A percentile compares a stretch with the other conserved stretches of the same genome.
Evolutionary conservation across 1,284 basidiomycete species (phyloP).

Genomic region (Trichosporon coremiiforme): DNA sequence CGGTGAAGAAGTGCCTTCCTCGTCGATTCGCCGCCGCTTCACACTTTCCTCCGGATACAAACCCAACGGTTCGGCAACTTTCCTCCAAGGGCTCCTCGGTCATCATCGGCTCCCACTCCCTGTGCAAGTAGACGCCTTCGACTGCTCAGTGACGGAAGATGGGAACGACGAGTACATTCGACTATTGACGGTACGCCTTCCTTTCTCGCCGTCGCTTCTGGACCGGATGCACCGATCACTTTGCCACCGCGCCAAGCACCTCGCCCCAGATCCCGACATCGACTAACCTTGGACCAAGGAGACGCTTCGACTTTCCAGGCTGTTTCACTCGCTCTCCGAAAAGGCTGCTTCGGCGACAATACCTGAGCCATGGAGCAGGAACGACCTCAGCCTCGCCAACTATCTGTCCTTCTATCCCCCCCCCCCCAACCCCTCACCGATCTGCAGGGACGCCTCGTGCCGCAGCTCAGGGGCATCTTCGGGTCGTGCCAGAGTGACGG

Average conservation of each 20-base stretch:
- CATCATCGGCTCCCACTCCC: not conserved
- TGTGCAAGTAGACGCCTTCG: not conserved
- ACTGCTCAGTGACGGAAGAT: not conserved
- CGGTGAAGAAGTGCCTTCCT: not conserved
- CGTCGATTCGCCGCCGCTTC: constrained; percentile 3
- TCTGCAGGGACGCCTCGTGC: constrained; percentile 25
- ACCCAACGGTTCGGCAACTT: not conserved
- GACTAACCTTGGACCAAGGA: constrained; percentile 1
- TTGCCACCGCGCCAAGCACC: not conserved
- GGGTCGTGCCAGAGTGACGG: constrained; percentile 21
- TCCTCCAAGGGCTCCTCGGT: not conserved
- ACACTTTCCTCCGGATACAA: not conserved
- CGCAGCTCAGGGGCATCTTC: constrained; percentile 22
- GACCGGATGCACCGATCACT: not conserved
- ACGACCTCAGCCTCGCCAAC: constrained; percentile 14
- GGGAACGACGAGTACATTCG: not conserved
- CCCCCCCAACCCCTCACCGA: constrained; percentile 20
- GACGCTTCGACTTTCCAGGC: not conserved
- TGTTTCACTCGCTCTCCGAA: not conserved
- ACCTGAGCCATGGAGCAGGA: not conserved
- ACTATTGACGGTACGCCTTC: not conserved
- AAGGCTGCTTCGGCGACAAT: not conserved
- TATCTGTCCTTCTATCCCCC: constrained; percentile 22
- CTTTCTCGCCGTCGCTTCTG: constrained; percentile 7
- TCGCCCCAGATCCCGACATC: not conserved